Evolutionary conservation across 2,329 filamentous ascomycete genomes (phyloP), one percentile per base, ranked within the genome.

Genomic region (Diaporthe longicolla): DNA sequence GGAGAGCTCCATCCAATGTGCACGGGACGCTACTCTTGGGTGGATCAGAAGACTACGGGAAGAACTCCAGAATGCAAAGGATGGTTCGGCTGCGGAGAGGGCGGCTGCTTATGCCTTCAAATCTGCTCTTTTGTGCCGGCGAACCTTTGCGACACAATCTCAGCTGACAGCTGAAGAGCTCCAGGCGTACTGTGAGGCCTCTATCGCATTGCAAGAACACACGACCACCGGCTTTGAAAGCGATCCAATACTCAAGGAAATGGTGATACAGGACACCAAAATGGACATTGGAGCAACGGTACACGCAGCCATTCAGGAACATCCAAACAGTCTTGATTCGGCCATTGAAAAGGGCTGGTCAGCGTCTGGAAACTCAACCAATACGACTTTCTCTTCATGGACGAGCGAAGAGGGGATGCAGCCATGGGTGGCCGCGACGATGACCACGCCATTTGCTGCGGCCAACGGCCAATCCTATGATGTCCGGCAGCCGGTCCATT

Each of bases 1-100:
- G 1, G 26, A 78, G 0, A 24, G 66, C 0, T 72, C 90, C 0
- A 78, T 93, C 0, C 59, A 79, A 0, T 80, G 74, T 5, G 85
- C 85, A 0, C 85, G 89, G 0, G 72, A 73, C 0, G 82, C 88
- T 0, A 87, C 87, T 0, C 79, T 85, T 0, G 58, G 76, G 0
- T 93, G 92, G 92, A 84, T 89, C 3, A 72, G 74, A 0, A 75
- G 79, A 1, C 81, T 93, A 0, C 84, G 87, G 0, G 73, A 78
- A 0, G 88, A 91, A 61, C 82, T 87, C 0, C 80, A 82, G 21
- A 80, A 77, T 1, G 80, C 84, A 0, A 79, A 65, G 0, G 84
- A 89, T 24, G 78, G 81, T 0, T 80, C 84, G 1, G 80, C 79
- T 0, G 81, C 85, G 0, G 80, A 82, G 24, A 83, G 82, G 35